Evolutionary conservation across 1,284 basidiomycete genomes (phyloP), one percentile per base, ranked within the genome.

Genomic region (Anthracocystis walkeri): DNA sequence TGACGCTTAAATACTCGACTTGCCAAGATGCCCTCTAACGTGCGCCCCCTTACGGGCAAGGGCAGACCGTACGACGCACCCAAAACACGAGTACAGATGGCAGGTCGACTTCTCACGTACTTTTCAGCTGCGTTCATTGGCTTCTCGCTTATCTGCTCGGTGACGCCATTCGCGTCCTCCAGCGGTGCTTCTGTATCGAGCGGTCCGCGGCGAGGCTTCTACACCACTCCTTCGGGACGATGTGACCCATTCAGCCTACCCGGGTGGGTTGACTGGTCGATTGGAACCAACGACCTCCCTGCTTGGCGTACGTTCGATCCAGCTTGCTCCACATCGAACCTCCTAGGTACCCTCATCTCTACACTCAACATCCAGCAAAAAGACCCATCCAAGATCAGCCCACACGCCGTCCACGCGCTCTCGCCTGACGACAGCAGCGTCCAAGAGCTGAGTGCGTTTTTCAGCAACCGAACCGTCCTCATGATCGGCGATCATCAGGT

Each of bases 401-500:
- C 74, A 8, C 74, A 76, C 35, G 48, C 42, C 4, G 52, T 52
- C 11, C 63, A 67, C 40, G 20, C 52, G n/a, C 58, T 75, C 1
- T 21, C 40, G 0, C 20, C 56, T 3, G 14, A 48, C 25, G 48
- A 41, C 42, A 51, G 45, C 48, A 60, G 44, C 45, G 61, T 67
- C 16, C 63, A 56, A 18, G 69, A 77, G 51, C 78, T 81, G 40
- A 68, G 79, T 29, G 49, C 63, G 8, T 84, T 83, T 75, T 54
- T 86, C 25, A 49, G 62, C 23, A 86, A 86, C 77, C 73, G 79
- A n/a, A 86, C 86, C 29, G 85, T 85, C 25, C 75, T 87, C 31
- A 64, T 86, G 38, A 80, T 87, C 31, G 86, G 86, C 16, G 86
- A 87, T 60, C 76, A 78, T 51, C 73, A 67, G 35, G 83, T 86